Evolutionary conservation across 2,329 filamentous ascomycete species (phyloP), one percentile per base, ranked within the genome.

Genomic region (Aspergillus novoparasiticus): DNA sequence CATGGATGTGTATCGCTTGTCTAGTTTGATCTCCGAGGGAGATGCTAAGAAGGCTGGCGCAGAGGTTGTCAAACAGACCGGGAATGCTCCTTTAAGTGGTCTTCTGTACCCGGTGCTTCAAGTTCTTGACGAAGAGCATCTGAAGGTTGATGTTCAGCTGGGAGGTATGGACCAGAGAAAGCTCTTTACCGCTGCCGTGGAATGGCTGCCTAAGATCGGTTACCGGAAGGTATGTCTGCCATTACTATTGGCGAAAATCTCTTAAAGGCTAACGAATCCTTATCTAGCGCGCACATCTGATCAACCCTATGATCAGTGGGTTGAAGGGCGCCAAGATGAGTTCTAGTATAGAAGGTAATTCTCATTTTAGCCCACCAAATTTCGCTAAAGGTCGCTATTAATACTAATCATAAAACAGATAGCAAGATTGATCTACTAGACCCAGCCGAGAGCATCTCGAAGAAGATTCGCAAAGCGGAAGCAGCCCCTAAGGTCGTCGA

Each of bases 51-150:
- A 93, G 79, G 94, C 94, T 0, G 94, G 94, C 45, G 91, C 93
- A 1, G 95, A 98, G 79, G 88, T 98, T 9, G 94, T 99, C 68
- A 98, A 98, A 84, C 93, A 98, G 82, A 88, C 90, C 4, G 86
- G 87, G 61, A 93, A 94, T 72, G 87, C 90, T 11, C 86, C 90
- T 3, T 76, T 96, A 60, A 88, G 86, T 61, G 92, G 91, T 1
- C 83, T 94, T 14, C 85, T 94, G 65, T 96, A 96, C 82, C 92
- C 92, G 1, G 84, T 96, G 55, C 89, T 99, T 80, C 95, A 98
- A 80, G 91, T 91, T 0, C 82, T 98, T 54, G 94, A 98, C 73
- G 94, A 98, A 81, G 86, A 95, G 81, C 89, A 97, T 82, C 83
- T 99, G 4, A 89, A 89, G 62, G 92, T 94, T 4, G 94, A 99